These are phyloP conservation scores for Salvia miltiorrhiza DNA, from an alignment of 257 asterid genomes.

Conservation along the genomic window DNA sequence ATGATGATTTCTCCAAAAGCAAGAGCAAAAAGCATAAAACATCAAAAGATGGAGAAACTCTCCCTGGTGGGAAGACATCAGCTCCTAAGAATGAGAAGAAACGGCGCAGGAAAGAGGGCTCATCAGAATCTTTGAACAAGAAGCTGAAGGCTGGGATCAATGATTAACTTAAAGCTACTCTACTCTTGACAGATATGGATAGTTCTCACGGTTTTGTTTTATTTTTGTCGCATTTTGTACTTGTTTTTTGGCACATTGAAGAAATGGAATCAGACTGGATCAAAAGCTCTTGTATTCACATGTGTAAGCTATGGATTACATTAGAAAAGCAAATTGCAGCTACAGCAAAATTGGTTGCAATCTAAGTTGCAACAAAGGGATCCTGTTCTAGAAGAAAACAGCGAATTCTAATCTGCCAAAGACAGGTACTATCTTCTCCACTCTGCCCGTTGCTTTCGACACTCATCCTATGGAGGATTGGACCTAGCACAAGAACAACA, in stretches of 20 bases:
- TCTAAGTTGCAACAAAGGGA: conserved; percentile 21
- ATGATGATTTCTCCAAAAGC: conserved; percentile 20
- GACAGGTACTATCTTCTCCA: conserved; percentile 1
- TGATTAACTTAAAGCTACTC: conserved; percentile 22
- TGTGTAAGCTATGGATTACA: conserved; percentile 39
- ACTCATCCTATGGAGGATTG: conserved; percentile 36
- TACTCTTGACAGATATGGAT: conserved; percentile 2
- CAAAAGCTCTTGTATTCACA: conserved; percentile 45
- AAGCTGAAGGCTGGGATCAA: conserved; percentile 31
- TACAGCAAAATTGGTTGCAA: conserved; percentile 34
- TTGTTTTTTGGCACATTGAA: not conserved
- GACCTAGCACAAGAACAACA: conserved; percentile 45
- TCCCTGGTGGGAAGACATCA: too few species aligned
- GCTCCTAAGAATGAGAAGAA: conserved; percentile 37
- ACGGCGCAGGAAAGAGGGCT: conserved; percentile 29
- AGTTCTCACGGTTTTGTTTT: not conserved
- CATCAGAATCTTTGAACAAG: conserved; percentile 27
- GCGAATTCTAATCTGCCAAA: conserved; percentile 26
- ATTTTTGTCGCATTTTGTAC: not conserved
- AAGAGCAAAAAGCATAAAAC: conserved; percentile 37
- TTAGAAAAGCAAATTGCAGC: conserved; percentile 25
- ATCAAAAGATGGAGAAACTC: conserved; percentile 23
- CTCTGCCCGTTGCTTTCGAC: conserved; percentile 22
- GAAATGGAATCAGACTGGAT: conserved; percentile 8
- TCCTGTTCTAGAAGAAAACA: conserved; percentile 19